Evolutionary conservation across 306 rosid species (phyloP).

Genomic region (Quercus glauca): DNA sequence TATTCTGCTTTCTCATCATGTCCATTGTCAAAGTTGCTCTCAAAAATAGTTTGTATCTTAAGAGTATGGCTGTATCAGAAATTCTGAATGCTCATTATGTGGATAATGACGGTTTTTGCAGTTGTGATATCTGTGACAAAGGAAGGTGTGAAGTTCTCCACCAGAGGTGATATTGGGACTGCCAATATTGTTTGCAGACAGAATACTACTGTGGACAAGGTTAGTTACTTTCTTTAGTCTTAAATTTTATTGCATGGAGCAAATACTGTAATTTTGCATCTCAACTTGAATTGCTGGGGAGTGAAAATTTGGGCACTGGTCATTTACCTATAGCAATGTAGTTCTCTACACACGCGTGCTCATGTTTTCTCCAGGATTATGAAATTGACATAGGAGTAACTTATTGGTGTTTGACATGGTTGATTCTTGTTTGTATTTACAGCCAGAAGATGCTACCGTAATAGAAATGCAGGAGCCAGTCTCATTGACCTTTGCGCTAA

Average conservation of each 20-base stretch:
- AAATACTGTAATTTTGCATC: background rate
- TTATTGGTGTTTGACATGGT: background rate
- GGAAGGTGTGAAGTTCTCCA: slow-evolving; percentile 95
- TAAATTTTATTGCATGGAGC: background rate
- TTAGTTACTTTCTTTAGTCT: slow-evolving; percentile 20
- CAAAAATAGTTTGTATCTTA: background rate
- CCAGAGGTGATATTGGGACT: slow-evolving; percentile 87
- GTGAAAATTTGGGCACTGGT: background rate
- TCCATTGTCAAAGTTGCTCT: background rate
- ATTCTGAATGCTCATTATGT: background rate
- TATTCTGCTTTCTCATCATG: slow-evolving; percentile 19
- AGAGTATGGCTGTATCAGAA: background rate
- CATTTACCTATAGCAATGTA: background rate
- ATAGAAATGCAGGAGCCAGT: slow-evolving; percentile 91
- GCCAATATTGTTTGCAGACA: slow-evolving; percentile 92
- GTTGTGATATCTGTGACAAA: slow-evolving; percentile 91
- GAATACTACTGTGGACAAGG: slow-evolving; percentile 91
- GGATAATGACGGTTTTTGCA: slow-evolving; percentile 25
- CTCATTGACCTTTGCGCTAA: slow-evolving; percentile 75
- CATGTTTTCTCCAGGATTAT: background rate
- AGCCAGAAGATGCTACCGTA: slow-evolving; percentile 60
- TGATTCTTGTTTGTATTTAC: slow-evolving; percentile 8
- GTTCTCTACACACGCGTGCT: background rate
- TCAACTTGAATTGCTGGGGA: background rate
- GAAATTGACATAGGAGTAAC: background rate